Evolutionary conservation across 805 yeast genomes (phyloP), one percentile per base, ranked within the genome.

Genomic region (Myxozyma vanderwaltii): DNA sequence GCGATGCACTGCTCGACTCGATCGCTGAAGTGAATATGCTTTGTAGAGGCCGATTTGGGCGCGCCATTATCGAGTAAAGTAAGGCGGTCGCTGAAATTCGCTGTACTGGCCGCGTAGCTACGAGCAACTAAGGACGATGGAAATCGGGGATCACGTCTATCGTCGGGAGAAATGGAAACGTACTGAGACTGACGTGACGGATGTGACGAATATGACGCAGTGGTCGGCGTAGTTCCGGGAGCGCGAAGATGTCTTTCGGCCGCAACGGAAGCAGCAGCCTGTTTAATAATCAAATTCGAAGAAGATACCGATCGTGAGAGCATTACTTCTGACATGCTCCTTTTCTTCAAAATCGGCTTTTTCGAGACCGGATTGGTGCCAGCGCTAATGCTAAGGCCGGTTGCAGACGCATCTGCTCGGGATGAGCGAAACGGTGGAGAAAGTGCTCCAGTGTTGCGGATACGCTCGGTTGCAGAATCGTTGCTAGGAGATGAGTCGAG

Each of bases 1-100:
- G 96, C 91, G 63, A 89, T 85, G 73, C 99, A 94, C 73, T 94
- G 99, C 72, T 90, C 91, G 33, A 94, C 99, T 54, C 91, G 84
- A 71, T 90, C 95, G 72, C 87, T 94, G 75, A 94, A 94, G 74
- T 91, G 98, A 62, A 94, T 91, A 67, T 82, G 96, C 61, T 95
- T 57, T 13, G 58, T 52, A 13, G 64, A 26, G 4, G 49, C 4
- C 21, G 46, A 45, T 38, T 54, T 52, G 23, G 26, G 51, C 26
- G 52, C 19, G 29, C 27, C 40, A 13, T 41, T 41, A 45, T 41
- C 39, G 35, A 31, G 38, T 26, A 40, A n/a, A 3, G 56, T 57
- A 36, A 57, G 44, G 21, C 64, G 61, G 39, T 61, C 64, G 45
- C 54, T 36, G 43, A 61, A 61, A 41, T 61, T 58, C 19, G 64